phyloP scores from a whole-genome alignment of 257 asterid genomes.

The Eucommia ulmoides region DNA sequence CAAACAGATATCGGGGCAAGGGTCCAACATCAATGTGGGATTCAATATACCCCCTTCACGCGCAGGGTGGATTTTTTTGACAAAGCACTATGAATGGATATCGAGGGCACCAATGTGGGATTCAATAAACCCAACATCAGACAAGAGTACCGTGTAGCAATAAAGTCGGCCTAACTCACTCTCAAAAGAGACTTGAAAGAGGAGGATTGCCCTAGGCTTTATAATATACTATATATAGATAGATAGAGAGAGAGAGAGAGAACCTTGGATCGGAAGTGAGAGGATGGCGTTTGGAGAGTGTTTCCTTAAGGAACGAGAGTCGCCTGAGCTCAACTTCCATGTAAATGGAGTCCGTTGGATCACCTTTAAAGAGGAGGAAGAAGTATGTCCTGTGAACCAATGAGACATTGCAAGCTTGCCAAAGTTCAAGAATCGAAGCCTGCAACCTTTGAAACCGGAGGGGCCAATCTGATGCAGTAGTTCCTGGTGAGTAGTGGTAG shows the following conservation, averaged over 20 bases:
- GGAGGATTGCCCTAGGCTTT: too few relatives aligned
- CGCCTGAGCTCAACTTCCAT: slow-evolving; percentile 44
- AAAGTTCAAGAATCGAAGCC: slow-evolving; percentile 25
- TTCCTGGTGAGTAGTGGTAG: slow-evolving; percentile 13
- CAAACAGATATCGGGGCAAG: too few relatives aligned
- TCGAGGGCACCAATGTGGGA: too few relatives aligned
- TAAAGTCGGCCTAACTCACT: too few relatives aligned
- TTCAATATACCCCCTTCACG: too few relatives aligned
- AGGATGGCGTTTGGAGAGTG: slow-evolving; percentile 26
- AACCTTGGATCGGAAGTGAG: slow-evolving; percentile 34
- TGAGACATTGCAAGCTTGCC: slow-evolving; percentile 40
- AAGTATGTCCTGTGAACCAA: slow-evolving; percentile 41
- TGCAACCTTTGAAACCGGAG: slow-evolving; percentile 29
- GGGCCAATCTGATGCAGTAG: slow-evolving; percentile 31
- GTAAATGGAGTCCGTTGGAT: slow-evolving; percentile 36
- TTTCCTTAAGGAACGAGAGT: slow-evolving; percentile 30
- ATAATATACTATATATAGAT: too few relatives aligned
- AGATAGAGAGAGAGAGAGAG: slow-evolving; percentile 1
- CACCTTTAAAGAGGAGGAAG: slow-evolving; percentile 43
- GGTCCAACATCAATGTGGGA: too few relatives aligned
- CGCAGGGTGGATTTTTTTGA: too few relatives aligned
- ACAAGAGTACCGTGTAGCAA: too few relatives aligned
- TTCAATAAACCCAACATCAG: too few relatives aligned
- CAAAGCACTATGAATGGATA: too few relatives aligned
- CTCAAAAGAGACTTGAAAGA: too few relatives aligned